Evolutionary conservation across 495 filamentous ascomycete genomes (phyloP).

Genomic region (Pyronema omphalodes): DNA sequence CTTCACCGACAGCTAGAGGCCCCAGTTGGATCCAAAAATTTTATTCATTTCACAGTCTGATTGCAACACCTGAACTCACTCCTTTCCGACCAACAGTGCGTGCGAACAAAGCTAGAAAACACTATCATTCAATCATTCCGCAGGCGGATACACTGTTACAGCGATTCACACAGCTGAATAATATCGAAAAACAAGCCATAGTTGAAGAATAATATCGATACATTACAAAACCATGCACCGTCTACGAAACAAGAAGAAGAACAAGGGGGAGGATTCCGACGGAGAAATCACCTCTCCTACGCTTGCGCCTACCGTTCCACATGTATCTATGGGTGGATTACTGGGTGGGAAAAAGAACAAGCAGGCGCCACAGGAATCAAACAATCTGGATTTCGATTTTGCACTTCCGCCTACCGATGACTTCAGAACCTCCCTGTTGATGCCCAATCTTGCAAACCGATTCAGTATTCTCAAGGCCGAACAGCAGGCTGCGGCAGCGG

Average conservation of each 20-base stretch:
- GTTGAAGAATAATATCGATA: background rate
- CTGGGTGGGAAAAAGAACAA: conserved; percentile 27
- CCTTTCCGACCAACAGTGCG: no score
- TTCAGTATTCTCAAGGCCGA: conserved; percentile 66
- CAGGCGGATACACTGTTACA: no score
- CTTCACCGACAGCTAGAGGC: no score
- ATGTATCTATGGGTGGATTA: conserved; percentile 36
- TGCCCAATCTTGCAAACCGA: conserved; percentile 83
- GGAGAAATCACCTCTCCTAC: background rate
- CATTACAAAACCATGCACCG: conserved; percentile 52
- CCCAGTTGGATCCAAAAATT: no score
- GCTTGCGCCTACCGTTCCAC: conserved; percentile 29
- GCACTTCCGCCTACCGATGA: conserved; percentile 70
- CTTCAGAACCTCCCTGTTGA: conserved; percentile 90
- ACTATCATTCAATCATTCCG: no score
- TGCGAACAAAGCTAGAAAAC: no score
- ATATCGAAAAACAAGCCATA: no score
- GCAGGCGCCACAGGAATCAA: conserved; percentile 31
- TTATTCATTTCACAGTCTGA: no score
- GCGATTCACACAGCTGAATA: no score
- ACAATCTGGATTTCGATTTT: conserved; percentile 50
- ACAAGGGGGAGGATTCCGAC: conserved; percentile 36
- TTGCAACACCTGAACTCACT: no score
- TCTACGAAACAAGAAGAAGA: conserved; percentile 53
- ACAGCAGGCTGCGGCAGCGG: conserved; percentile 13